Evolutionary conservation across 1,284 basidiomycete species (phyloP).

Genomic region (Coniophora puteana): DNA sequence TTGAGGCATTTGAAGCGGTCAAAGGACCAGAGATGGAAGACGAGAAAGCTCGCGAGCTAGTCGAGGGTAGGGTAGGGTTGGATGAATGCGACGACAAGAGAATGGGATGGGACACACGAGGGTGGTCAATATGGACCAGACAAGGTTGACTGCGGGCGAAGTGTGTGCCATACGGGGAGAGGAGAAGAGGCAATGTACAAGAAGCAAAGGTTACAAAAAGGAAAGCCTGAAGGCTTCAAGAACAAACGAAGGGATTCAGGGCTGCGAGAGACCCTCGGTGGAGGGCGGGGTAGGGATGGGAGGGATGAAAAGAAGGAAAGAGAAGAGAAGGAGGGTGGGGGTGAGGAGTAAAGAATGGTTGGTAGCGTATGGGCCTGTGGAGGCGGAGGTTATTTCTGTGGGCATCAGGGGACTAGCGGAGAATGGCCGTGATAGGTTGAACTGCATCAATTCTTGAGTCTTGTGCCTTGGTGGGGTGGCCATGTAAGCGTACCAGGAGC

Average conservation of each 20-base stretch:
- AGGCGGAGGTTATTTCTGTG: too few species aligned
- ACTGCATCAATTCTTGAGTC: too few species aligned
- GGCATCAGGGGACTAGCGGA: too few species aligned
- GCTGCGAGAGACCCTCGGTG: too few species aligned
- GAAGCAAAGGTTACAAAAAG: too few species aligned
- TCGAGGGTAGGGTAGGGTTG: background rate
- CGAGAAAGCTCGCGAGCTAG: conserved; percentile 58
- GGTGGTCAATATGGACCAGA: conserved; percentile 55
- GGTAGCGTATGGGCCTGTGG: background rate
- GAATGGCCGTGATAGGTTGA: too few species aligned
- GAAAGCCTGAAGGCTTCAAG: too few species aligned
- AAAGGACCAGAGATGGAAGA: conserved; percentile 75
- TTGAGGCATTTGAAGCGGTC: conserved; percentile 69
- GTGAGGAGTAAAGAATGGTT: background rate
- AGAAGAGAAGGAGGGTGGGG: conserved; percentile 9
- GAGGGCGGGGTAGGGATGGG: too few species aligned
- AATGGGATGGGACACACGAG: conserved; percentile 36
- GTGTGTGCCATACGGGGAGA: conserved; percentile 54
- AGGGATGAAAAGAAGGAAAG: background rate
- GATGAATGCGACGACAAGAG: background rate
- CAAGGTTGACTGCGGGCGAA: conserved; percentile 53
- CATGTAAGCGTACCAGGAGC: too few species aligned
- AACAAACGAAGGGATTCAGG: too few species aligned
- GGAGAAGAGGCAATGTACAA: background rate
- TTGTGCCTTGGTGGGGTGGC: too few species aligned